Base-by-base conservation (phyloP, 164 flowering plant genomes). In the Umbellularia californica region DNA sequence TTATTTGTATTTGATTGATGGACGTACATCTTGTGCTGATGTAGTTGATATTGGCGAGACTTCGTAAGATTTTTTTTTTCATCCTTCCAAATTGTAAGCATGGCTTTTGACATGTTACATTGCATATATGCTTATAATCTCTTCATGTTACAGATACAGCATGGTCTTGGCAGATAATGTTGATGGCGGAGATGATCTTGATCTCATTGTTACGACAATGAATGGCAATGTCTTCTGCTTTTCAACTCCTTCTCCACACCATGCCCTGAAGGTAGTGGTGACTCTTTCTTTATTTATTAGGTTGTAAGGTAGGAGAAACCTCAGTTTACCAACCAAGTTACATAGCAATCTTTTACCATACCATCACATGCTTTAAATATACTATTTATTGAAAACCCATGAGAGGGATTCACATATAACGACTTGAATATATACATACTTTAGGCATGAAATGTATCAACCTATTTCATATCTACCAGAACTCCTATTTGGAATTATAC, bases 41-140 rank as follows among this genome's bases (percentile, higher is more conserved):
- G 99, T 96, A 78, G 94, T 96, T 78, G 99, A 96, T 82, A 91
- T 96, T 84, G 99, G 99, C 50, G 99, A 96, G 83, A 96, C 97
- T 72, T 94, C 98, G 99, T 96, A 87, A 85, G 99, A 23, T 60
- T 55, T 50, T 3, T 50, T 2, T 33, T 51, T 50, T 24, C 41
- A 3, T 13, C 69, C 60, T 28, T 62, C 63, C 50, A 35, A 6
- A 24, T 50, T 50, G 9, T 2, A 20, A 12, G 27, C 24, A 19
- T 50, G 4, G 30, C 6, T 14, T 28, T 65, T 63, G 60, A 51
- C 33, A 12, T 41, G 11, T 69, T 50, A 6, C 22, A 13, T 35
- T 22, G 55, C 10, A 5, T 41, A 50, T n/a, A n/a, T 69, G 25
- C 78, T 27, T 63, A 35, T 68, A 20, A 41, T 72, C 12, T 35